These are phyloP conservation scores for Mrakia gelida DNA, from an alignment of 768 basidiomycete genomes.

Conservation along the genomic window DNA sequence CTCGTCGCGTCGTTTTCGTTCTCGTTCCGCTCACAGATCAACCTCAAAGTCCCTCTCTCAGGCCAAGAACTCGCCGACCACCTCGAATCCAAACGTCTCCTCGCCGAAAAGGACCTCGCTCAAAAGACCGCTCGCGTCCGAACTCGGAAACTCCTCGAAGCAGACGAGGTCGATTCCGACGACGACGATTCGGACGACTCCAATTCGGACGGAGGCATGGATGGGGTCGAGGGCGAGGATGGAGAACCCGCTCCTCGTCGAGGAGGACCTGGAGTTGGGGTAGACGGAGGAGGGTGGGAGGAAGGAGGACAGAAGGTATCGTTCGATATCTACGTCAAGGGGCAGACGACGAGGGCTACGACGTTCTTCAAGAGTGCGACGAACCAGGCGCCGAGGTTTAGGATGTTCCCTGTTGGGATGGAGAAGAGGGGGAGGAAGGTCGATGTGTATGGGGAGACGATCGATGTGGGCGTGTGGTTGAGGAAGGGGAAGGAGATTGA, in stretches of 20 bases:
- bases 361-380: constrained; percentile 72
- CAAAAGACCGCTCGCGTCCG: constrained; percentile 78
- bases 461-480: constrained; percentile 95
- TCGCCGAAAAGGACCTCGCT: constrained; percentile 77
- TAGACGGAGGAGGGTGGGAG: constrained; percentile 37
- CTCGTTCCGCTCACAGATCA: constrained; percentile 55
- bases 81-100: constrained; percentile 66
- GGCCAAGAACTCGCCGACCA: constrained; percentile 81
- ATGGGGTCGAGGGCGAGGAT: constrained; percentile 45
- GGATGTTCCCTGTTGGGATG: constrained; percentile 90
- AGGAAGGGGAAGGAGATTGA: constrained; percentile 85
- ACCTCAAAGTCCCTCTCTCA: constrained; percentile 80
- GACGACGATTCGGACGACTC: constrained; percentile 51
- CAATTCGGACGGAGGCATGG: constrained; percentile 49
- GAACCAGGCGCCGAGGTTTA: constrained; percentile 54
- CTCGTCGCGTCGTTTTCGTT: not conserved
- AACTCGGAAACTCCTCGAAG: constrained; percentile 83
- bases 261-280: constrained; percentile 16
- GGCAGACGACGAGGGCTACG: constrained; percentile 77
- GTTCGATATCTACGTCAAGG: constrained; percentile 95
- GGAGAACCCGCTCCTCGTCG: constrained; percentile 15
- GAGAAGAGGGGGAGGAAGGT: constrained; percentile 80
- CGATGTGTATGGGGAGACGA: constrained; percentile 90
- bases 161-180: constrained; percentile 65
- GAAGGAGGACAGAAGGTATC: constrained; percentile 54